Evolutionary conservation across 306 rosid species (phyloP).

Genomic region (Biancaea sappan): DNA sequence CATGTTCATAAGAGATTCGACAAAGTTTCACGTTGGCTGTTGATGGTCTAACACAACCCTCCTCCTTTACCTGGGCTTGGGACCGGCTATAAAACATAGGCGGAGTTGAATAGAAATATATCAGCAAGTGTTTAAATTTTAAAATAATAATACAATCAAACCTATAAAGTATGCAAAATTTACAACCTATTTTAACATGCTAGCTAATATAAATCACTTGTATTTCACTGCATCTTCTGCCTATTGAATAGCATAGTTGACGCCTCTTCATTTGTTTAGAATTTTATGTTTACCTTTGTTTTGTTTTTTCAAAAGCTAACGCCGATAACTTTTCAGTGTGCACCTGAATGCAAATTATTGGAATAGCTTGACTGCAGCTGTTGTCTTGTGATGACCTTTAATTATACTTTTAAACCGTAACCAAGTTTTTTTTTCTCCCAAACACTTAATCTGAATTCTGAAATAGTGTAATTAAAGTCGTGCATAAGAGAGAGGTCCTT

Average conservation of each 20-base stretch:
- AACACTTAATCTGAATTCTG: not conserved
- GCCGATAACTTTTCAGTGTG: not conserved
- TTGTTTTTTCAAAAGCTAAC: not conserved
- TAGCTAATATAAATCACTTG: not conserved
- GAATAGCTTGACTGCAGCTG: not conserved
- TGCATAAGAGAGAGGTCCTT: too few relatives aligned
- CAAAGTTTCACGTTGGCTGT: too few relatives aligned
- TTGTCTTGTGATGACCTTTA: not conserved
- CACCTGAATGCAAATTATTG: not conserved
- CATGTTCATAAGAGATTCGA: too few relatives aligned
- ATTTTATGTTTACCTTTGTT: not conserved
- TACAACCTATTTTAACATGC: not conserved
- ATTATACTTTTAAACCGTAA: not conserved
- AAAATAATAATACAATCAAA: not conserved
- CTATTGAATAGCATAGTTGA: not conserved
- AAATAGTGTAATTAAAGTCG: too few relatives aligned
- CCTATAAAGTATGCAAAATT: not conserved
- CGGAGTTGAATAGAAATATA: not conserved
- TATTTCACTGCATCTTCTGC: not conserved
- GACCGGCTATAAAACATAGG: too few relatives aligned
- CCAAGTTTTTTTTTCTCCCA: not conserved
- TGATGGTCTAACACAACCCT: too few relatives aligned
- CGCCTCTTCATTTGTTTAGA: not conserved
- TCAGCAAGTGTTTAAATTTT: not conserved
- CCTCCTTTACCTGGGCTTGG: too few relatives aligned